Evolutionary conservation across 164 flowering plant species (phyloP), one percentile per base, ranked within the genome.

Genomic region (Nymphaea colorata): DNA sequence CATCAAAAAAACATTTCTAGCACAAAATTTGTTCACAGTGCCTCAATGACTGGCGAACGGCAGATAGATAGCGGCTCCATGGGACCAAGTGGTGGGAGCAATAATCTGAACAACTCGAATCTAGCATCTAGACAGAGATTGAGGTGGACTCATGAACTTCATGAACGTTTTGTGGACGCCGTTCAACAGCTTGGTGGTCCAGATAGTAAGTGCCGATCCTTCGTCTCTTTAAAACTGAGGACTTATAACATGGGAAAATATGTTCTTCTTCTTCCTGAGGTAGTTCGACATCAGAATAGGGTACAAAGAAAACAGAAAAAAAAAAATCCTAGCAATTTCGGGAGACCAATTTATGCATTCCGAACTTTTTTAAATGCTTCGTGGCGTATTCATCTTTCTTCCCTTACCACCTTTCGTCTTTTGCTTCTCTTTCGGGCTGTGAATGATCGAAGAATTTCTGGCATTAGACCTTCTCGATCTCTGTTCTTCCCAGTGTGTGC

Each of bases 131-230:
- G 87, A 81, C 98, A 90, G 69, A 80, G 98, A 43, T 70, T 93
- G 74, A 90, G 98, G 66, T 93, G 98, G 98, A 93, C 98, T 36
- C 71, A 85, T 79, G 95, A 93, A 69, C 98, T 93, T 69, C 98
- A 93, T 72, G 95, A 88, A 67, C 93, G 93, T 59, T 93, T 93
- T 81, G 89, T 88, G 70, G 95, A 90, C 81, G 98, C 98, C 53
- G 96, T 93, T 8, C 83, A 86, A 25, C 96, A 90, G 71, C 96
- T 93, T 75, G 98, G 98, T 70, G 98, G 98, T 18, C 98, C 96
- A 64, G 98, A 93, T 71, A 75, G 96, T 93, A 64, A 88, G 94
- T 84, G 60, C 36, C 62, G 25, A 73, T 42, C 17, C 61, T 68
- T 45, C 59, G 36, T 10, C 64, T 67, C 15, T 8, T 51, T 15